Evolutionary conservation across 495 filamentous ascomycete species (phyloP).

Genomic region (Xylaria scruposa): DNA sequence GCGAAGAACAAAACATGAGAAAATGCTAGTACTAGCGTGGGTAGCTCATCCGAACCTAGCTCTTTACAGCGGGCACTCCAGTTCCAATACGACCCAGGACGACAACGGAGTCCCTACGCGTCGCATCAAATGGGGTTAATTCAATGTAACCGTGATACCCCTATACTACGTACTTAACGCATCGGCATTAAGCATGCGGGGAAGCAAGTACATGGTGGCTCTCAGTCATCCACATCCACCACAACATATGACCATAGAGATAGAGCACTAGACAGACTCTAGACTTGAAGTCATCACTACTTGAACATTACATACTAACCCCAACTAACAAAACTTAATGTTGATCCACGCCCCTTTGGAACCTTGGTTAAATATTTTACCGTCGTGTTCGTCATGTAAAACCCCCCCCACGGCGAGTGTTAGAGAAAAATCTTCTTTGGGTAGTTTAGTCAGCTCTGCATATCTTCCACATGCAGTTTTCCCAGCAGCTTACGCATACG

Average conservation of each 20-base stretch:
- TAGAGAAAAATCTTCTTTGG: not conserved
- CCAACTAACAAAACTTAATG: not conserved
- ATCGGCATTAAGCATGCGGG: constrained; percentile 6
- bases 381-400: too few species aligned
- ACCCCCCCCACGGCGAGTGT: too few species aligned
- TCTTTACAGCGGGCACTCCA: not conserved
- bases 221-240: not conserved
- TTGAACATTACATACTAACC: not conserved
- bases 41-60: constrained; percentile 1
- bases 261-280: not conserved
- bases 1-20: constrained; percentile 1
- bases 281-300: not conserved
- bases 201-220: not conserved
- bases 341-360: not conserved
- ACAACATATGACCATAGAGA: not conserved
- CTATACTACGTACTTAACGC: not conserved
- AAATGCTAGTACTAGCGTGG: not conserved
- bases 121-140: not conserved
- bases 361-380: not conserved
- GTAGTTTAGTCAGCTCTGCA: not conserved
- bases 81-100: not conserved
- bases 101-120: constrained; percentile 11
- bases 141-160: constrained; percentile 3
- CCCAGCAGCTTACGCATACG: not conserved
- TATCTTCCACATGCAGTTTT: not conserved